phyloP scores from a whole-genome alignment of 2,329 filamentous ascomycete species.

The Cryoendolithus antarcticus region DNA sequence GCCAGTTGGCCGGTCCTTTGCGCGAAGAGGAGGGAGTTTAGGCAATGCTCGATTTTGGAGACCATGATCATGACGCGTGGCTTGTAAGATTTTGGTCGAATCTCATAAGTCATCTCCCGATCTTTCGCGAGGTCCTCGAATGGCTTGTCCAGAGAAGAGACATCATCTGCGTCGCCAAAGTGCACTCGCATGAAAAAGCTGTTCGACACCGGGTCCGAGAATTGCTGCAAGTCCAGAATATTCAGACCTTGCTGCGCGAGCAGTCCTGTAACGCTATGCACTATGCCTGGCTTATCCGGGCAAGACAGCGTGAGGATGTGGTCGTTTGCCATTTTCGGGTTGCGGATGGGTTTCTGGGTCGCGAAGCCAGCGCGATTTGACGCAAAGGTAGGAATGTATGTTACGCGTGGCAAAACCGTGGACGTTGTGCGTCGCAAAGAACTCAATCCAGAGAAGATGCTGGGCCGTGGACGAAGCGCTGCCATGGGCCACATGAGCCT shows the following conservation, averaged over 20 bases:
- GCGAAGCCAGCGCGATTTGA: constrained; percentile 3
- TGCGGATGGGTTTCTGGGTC: constrained; percentile 1
- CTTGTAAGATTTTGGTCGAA: constrained; percentile 57
- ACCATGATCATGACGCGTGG: constrained; percentile 77
- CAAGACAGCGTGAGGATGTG: constrained; percentile 72
- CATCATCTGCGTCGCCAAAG: constrained; percentile 49
- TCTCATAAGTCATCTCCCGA: constrained; percentile 58
- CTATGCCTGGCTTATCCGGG: constrained; percentile 73
- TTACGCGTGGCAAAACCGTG: no score
- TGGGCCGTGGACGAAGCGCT: no score
- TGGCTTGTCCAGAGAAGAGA: constrained; percentile 39
- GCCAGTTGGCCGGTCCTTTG: constrained; percentile 60
- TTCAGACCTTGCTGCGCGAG: constrained; percentile 63
- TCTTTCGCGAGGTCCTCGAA: constrained; percentile 51
- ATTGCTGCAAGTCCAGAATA: constrained; percentile 75
- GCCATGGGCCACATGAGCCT: no score
- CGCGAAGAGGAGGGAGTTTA: constrained; percentile 74
- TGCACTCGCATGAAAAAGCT: constrained; percentile 85
- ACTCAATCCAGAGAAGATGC: no score
- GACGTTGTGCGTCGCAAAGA: no score
- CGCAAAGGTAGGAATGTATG: no score
- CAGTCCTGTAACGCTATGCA: constrained; percentile 70
- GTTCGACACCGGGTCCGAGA: constrained; percentile 60
- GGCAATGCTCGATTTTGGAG: constrained; percentile 75
- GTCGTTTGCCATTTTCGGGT: constrained; percentile 30